phyloP scores from a whole-genome alignment of 805 yeast genomes.

The Komagataella kurtzmanii region DNA sequence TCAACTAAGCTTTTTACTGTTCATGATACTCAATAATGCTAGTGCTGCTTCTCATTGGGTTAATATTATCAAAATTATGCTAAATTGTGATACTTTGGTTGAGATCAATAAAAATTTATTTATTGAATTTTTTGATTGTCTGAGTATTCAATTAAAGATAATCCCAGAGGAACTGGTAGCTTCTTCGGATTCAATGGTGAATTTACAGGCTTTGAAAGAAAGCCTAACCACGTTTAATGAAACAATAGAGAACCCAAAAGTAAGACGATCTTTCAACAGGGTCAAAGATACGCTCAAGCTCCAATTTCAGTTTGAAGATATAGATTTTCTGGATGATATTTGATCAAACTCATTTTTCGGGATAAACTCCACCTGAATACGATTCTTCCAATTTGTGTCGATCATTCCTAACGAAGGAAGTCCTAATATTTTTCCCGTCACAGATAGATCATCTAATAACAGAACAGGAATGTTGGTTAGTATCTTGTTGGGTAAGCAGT shows the following conservation, averaged over 20 bases:
- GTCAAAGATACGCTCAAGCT: neutral
- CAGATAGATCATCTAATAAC: neutral
- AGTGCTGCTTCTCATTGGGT: conserved; percentile 58
- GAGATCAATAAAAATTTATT: conserved; percentile 13
- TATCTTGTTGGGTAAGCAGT: neutral
- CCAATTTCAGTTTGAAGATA: neutral
- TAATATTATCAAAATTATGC: conserved; percentile 28
- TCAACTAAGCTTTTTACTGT: conserved; percentile 34
- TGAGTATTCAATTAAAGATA: conserved; percentile 23
- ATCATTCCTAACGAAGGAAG: neutral
- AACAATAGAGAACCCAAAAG: neutral
- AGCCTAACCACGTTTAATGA: neutral
- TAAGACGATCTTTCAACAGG: neutral
- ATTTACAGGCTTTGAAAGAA: neutral
- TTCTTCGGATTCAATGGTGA: neutral
- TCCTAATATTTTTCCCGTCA: neutral
- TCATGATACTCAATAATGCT: conserved; percentile 44
- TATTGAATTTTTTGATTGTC: conserved; percentile 14
- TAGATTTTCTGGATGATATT: neutral
- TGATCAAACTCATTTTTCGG: neutral
- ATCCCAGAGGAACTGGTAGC: conserved; percentile 16
- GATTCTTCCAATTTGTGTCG: neutral
- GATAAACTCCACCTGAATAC: neutral
- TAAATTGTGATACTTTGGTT: conserved; percentile 20
- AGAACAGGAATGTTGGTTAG: neutral